Evolutionary conservation across 148 eudicot genomes (phyloP), one percentile per base, ranked within the genome.

Genomic region (Nepenthes gracilis): DNA sequence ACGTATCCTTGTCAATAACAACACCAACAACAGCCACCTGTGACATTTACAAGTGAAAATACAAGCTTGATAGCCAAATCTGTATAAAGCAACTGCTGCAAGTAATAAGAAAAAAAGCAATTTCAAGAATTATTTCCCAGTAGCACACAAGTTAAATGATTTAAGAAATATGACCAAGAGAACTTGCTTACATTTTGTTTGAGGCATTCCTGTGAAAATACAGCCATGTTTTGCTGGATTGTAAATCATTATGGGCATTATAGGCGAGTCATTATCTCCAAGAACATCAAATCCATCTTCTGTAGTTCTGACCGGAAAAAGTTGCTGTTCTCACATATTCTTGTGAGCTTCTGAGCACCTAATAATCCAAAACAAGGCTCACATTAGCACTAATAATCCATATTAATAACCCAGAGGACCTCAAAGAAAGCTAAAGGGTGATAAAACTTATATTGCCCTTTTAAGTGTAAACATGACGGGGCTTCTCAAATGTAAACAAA

Each of bases 161-260:
- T 5, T 14, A 9, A 10, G 13, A 52, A 23, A 23, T 23, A 52
- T 52, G 15, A 4, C 23, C 6, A 5, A 5, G 23, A 52, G 15
- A 11, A 14, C 23, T 12, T 66, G 64, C 95, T 82, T 77, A 87
- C 97, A 64, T 85, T 85, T 59, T 80, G 83, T 64, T 75, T 81
- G 71, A 90, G 85, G 67, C 97, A 90, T 72, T 90, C 89, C 60
- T 96, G 77, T 36, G 96, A 92, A 73, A 92, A 88, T 12, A 96
- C 94, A 71, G 96, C 94, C 43, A 83, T 80, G 66, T 92, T 81
- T 36, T 45, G 94, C 80, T 13, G 97, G 92, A 69, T 85, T 85
- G 75, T 85, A 88, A 58, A 83, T 83, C 90, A 82, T 88, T 59
- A 88, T 80, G 56, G 96, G 96, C 86, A 85, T 88, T 13, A 88